phyloP scores from a whole-genome alignment of 2,329 filamentous ascomycete genomes.

The Hypoxylon rubiginosum region DNA sequence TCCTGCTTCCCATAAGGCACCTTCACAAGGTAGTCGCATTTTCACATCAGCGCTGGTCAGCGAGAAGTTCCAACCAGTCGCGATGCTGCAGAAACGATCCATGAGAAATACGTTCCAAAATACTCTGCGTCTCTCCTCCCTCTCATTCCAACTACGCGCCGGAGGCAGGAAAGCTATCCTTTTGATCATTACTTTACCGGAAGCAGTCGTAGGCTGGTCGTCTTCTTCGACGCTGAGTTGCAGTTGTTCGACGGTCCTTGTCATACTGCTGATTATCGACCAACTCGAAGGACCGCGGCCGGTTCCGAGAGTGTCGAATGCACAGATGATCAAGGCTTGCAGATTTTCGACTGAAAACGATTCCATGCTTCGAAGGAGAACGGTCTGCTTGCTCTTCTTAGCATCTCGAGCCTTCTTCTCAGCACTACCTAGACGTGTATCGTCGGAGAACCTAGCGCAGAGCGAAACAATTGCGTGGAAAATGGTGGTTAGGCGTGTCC shows the following conservation, averaged over 20 bases:
- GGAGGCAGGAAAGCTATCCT: constrained; percentile 48
- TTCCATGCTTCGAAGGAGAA: constrained; percentile 52
- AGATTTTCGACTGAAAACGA: constrained; percentile 54
- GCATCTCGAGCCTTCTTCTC: constrained; percentile 42
- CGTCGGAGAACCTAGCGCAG: constrained; percentile 50
- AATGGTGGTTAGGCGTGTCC: constrained; percentile 48
- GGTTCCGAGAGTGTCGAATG: constrained; percentile 54
- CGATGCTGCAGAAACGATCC: constrained; percentile 57
- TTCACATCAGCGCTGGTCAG: constrained; percentile 52
- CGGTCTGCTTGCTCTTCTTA: constrained; percentile 49
- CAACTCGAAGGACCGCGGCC: constrained; percentile 52
- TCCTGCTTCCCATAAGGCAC: constrained; percentile 57
- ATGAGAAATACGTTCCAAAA: constrained; percentile 57
- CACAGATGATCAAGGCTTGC: constrained; percentile 55
- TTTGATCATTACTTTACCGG: constrained; percentile 49
- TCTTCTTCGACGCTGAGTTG: constrained; percentile 54
- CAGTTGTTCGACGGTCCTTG: constrained; percentile 55
- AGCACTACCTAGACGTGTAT: constrained; percentile 44
- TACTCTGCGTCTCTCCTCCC: constrained; percentile 52
- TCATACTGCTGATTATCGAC: constrained; percentile 55
- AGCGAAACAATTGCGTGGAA: constrained; percentile 53
- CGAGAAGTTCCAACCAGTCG: constrained; percentile 56
- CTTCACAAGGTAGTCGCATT: constrained; percentile 56
- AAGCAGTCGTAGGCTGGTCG: constrained; percentile 50
- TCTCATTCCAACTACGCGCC: constrained; percentile 53